Percentiles rank a stretch among this genome's conserved stretches.
These are phyloP conservation scores for Secale cereale DNA, from an alignment of 176 grass and related monocot species.

Conservation along the genomic window DNA sequence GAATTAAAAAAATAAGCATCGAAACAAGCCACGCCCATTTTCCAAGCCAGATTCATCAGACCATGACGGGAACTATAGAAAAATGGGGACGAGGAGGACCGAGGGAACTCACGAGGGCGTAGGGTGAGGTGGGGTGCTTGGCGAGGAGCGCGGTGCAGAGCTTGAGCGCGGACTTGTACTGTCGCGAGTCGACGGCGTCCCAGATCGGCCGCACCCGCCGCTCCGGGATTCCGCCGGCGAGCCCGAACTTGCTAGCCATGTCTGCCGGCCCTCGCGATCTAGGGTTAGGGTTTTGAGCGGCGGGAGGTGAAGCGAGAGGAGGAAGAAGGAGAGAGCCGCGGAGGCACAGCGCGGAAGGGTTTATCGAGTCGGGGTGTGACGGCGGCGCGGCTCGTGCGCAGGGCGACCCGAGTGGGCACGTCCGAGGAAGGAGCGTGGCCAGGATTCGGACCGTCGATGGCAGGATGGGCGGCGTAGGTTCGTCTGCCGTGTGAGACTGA, in stretches of 20 bases:
- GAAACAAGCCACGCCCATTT: constrained; percentile 20
- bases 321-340: not conserved
- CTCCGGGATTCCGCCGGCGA: constrained; percentile 91
- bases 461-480: not conserved
- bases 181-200: constrained; percentile 93
- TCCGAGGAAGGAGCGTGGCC: constrained; percentile 11
- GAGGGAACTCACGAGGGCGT: constrained; percentile 68
- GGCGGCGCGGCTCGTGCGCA: not conserved
- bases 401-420: not conserved
- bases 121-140: constrained; percentile 85
- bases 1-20: not conserved
- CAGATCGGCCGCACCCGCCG: constrained; percentile 88
- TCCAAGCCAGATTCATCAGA: constrained; percentile 11
- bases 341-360: constrained; percentile 37
- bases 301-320: constrained; percentile 1
- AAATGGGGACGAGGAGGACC: not conserved
- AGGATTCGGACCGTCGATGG: not conserved
- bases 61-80: not conserved
- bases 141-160: constrained; percentile 58
- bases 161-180: constrained; percentile 84
- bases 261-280: constrained; percentile 1
- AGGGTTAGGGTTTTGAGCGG: constrained; percentile 51
- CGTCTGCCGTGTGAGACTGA: not conserved
- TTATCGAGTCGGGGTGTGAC: constrained; percentile 42
- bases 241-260: constrained; percentile 89